Base-by-base conservation (phyloP, 2,329 filamentous ascomycete species). In the Saccharata proteae region DNA sequence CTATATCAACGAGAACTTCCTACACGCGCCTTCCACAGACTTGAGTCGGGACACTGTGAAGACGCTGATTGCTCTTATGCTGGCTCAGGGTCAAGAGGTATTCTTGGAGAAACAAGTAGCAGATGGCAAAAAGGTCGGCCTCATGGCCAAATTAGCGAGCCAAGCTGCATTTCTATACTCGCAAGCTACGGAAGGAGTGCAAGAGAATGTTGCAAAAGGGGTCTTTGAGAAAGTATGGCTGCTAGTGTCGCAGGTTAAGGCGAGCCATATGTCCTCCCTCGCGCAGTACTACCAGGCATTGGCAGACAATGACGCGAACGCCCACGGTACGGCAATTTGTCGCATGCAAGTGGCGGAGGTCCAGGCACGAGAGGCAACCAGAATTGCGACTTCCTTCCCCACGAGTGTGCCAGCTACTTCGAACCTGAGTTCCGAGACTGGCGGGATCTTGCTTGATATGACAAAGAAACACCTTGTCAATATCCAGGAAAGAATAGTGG, bases 1-100 rank as follows among this genome's bases (percentile, higher is more conserved):
- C 32, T 98, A 98, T 50, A 98, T 98, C 63, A 98, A 98, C 58
- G 90, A 98, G 61, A 98, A 98, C 61, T 98, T 98, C 54, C 65
- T 98, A 20, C 90, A 98, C 49, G 90, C 90, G 2, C 90, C 92
- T 1, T 94, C 86, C 6, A 86, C 83, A n/a, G 90, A 98, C 50
- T 61, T 98, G 28, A 96, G 86, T 54, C 68, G 90, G 38, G 88
- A 98, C 30, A 98, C 90, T 0, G 84, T 98, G 48, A 94, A 94
- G 61, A 85, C 84, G 0, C 59, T 98, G 42, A 96, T 98, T 51
- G 73, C 78, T 30, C 74, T 98, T 37, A 96, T 84, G 69, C 71
- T 98, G 34, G 92, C 88, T 2, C 90, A 98, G 57, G 88, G 81
- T 4, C 92, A 98, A 55, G 90, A 98, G 55, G 84, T 96, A 3